phyloP scores from a whole-genome alignment of 176 grass and related monocot genomes.

The Oryza meridionalis region DNA sequence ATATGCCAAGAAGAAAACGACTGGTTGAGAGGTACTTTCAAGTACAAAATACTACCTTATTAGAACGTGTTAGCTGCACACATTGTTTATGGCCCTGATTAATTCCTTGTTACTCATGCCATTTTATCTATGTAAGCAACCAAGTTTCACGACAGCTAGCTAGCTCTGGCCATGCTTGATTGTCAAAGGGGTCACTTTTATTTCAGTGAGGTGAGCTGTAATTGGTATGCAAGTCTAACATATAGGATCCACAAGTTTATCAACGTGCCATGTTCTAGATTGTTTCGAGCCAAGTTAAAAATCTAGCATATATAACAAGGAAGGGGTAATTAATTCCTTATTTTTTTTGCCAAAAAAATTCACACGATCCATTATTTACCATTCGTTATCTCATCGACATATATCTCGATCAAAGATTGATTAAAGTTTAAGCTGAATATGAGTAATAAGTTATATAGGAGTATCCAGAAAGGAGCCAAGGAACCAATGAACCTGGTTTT shows the following conservation, averaged over 20 bases:
- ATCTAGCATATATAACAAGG: background rate
- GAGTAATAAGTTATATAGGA: background rate
- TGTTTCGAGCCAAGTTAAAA: background rate
- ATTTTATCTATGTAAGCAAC: constrained; percentile 33
- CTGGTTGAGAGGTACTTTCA: background rate
- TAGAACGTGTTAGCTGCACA: background rate
- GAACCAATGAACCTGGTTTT: background rate
- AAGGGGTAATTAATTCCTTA: background rate
- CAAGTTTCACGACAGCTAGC: constrained; percentile 17
- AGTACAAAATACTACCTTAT: background rate
- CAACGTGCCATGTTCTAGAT: constrained; percentile 37
- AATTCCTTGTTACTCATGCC: background rate
- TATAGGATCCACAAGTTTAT: constrained; percentile 6
- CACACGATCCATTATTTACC: background rate
- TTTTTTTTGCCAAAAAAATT: background rate
- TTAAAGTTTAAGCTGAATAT: background rate
- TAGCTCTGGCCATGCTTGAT: constrained; percentile 1
- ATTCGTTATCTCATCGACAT: background rate
- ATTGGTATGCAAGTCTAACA: constrained; percentile 27
- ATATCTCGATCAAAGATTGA: background rate
- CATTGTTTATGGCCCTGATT: constrained; percentile 4
- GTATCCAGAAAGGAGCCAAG: background rate
- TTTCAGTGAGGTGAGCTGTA: constrained; percentile 37
- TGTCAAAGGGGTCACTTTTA: constrained; percentile 36
- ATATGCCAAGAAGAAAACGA: constrained; percentile 13